These are phyloP conservation scores for Plantago rigida DNA, from an alignment of 305 asterid genomes.

Conservation along the genomic window DNA sequence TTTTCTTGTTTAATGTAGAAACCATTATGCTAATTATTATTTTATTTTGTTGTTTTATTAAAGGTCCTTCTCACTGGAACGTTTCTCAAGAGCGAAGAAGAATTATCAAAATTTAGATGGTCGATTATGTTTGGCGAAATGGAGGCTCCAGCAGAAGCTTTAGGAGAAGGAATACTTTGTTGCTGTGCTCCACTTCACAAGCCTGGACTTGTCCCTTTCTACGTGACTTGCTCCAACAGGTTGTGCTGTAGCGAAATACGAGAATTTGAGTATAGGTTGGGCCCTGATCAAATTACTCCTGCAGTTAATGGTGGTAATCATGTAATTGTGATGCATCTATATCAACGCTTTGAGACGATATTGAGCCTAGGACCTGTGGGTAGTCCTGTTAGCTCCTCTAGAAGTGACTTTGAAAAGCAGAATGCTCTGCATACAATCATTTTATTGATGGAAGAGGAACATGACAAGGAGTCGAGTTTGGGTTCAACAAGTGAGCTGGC, in stretches of 20 bases:
- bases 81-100: slow-evolving; percentile 55
- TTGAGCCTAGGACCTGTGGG: slow-evolving; percentile 33
- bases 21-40: not conserved
- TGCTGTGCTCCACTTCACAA: slow-evolving; percentile 66
- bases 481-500: slow-evolving; percentile 32
- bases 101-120: slow-evolving; percentile 51
- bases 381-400: slow-evolving; percentile 30
- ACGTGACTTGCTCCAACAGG: slow-evolving; percentile 74
- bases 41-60: slow-evolving; percentile 20
- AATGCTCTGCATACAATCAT: slow-evolving; percentile 38
- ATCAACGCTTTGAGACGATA: slow-evolving; percentile 52
- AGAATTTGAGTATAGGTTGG: slow-evolving; percentile 65
- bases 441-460: slow-evolving; percentile 54
- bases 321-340: slow-evolving; percentile 42
- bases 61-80: slow-evolving; percentile 66
- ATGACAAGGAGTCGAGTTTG: slow-evolving; percentile 33
- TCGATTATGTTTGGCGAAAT: slow-evolving; percentile 87
- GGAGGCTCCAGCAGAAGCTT: slow-evolving; percentile 74
- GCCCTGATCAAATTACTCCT: slow-evolving; percentile 31
- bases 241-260: slow-evolving; percentile 85
- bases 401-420: slow-evolving; percentile 36
- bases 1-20: not conserved
- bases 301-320: slow-evolving; percentile 32
- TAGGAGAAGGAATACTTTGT: slow-evolving; percentile 60
- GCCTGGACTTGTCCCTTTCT: slow-evolving; percentile 70